Evolutionary conservation across 495 filamentous ascomycete species (phyloP).

Genomic region (Cryomyces minteri): DNA sequence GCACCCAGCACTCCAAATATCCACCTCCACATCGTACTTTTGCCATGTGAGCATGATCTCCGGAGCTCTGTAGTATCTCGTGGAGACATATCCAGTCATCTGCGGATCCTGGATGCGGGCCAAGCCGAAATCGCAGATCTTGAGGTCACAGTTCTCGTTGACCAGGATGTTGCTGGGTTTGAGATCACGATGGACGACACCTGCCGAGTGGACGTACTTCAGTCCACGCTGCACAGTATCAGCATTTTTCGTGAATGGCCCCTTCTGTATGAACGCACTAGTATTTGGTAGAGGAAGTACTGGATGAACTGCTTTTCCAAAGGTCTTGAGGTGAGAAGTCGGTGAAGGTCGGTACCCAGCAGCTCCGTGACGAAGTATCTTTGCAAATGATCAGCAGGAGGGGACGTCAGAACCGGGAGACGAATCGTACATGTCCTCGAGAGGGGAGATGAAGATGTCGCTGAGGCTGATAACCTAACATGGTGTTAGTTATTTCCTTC

Average conservation of each 20-base stretch:
- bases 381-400: constrained; percentile 10
- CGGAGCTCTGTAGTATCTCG: constrained; percentile 92
- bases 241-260: not conserved
- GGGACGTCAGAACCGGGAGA: not conserved
- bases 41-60: constrained; percentile 99
- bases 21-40: constrained; percentile 98
- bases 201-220: constrained; percentile 98
- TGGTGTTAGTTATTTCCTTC: not conserved
- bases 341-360: constrained; percentile 88
- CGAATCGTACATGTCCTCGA: constrained; percentile 84
- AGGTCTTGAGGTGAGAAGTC: constrained; percentile 83
- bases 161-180: constrained; percentile 98
- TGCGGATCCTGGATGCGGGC: constrained; percentile 98
- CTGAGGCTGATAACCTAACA: constrained; percentile 89
- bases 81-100: constrained; percentile 99
- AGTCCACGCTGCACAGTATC: constrained; percentile 52
- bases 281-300: constrained; percentile 97
- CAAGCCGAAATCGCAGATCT: constrained; percentile 97
- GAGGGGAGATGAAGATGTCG: constrained; percentile 97
- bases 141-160: constrained; percentile 98
- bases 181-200: constrained; percentile 91
- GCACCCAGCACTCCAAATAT: constrained; percentile 98
- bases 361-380: constrained; percentile 98
- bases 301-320: constrained; percentile 99
- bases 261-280: constrained; percentile 35